Conservation (phyloP, 2,329 filamentous ascomycete genomes). For the Sporothrix humicola region DNA sequence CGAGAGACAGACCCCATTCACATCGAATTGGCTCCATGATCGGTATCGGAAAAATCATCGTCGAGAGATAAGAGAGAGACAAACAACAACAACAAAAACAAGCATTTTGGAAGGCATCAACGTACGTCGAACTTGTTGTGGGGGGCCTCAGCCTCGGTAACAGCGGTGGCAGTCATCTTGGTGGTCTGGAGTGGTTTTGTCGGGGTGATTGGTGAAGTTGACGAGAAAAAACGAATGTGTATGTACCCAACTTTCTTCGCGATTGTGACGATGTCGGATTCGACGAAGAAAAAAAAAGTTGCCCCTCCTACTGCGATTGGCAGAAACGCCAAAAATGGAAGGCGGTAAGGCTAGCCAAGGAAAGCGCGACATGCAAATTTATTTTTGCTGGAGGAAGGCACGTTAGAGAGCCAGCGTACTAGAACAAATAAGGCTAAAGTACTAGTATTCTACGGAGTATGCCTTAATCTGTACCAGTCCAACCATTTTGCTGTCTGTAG, state of each 20-base stretch:
- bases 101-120: neutral
- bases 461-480: too few relatives aligned
- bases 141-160: constrained; percentile 29
- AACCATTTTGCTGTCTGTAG: too few relatives aligned
- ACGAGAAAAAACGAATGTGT: neutral
- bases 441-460: too few relatives aligned
- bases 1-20: too few relatives aligned
- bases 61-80: neutral
- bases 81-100: neutral
- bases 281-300: too few relatives aligned
- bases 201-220: neutral
- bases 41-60: neutral
- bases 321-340: too few relatives aligned
- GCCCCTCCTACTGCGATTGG: too few relatives aligned
- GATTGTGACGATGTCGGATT: constrained; percentile 6
- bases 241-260: neutral
- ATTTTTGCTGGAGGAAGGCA: too few relatives aligned
- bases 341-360: too few relatives aligned
- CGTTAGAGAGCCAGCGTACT: too few relatives aligned
- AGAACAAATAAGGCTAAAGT: too few relatives aligned
- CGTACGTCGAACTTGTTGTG: constrained; percentile 34
- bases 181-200: neutral
- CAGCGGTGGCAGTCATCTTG: constrained; percentile 27
- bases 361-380: too few relatives aligned
- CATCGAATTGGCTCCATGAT: neutral